A percentile compares a stretch with the other conserved stretches of the same genome.
phyloP scores from a whole-genome alignment of 2,329 filamentous ascomycete genomes.

The Arthroderma sp. region DNA sequence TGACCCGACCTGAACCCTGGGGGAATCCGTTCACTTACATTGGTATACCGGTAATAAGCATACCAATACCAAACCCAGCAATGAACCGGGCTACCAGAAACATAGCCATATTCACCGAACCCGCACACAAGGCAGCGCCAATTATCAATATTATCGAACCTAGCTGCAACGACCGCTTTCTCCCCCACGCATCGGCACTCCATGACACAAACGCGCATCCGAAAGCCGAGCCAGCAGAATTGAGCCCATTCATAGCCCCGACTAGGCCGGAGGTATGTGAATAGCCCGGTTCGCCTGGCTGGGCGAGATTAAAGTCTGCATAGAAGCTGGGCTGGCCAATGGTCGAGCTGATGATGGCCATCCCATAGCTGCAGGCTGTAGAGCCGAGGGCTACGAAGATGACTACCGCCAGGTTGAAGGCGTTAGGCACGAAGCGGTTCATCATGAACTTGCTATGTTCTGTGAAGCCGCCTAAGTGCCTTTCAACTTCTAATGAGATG shows the following conservation, averaged over 20 bases:
- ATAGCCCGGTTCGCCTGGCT: constrained; percentile 28
- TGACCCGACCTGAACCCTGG: neutral
- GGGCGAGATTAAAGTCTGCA: constrained; percentile 28
- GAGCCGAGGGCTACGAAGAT: constrained; percentile 23
- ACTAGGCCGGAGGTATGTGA: constrained; percentile 30
- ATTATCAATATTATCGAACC: constrained; percentile 26
- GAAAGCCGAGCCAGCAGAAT: constrained; percentile 29
- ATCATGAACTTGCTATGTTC: constrained; percentile 2
- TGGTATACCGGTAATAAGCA: constrained; percentile 8
- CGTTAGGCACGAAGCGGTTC: constrained; percentile 12
- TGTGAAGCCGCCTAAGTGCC: neutral
- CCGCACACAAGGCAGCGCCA: constrained; percentile 28
- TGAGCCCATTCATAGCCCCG: constrained; percentile 34
- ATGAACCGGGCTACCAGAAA: constrained; percentile 8
- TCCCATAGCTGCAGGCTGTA: constrained; percentile 22
- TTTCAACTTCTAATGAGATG: neutral
- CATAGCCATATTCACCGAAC: constrained; percentile 13
- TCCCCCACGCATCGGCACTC: constrained; percentile 25
- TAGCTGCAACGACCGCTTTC: constrained; percentile 27
- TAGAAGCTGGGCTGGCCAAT: constrained; percentile 37
- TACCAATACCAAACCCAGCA: constrained; percentile 8
- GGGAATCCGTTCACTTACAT: constrained; percentile 3
- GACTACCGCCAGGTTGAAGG: constrained; percentile 23
- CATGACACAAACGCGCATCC: constrained; percentile 28
- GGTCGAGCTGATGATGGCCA: constrained; percentile 30